These are phyloP conservation scores for Endoconidiophora polonica DNA, from an alignment of 2,329 filamentous ascomycete species.

Conservation along the genomic window DNA sequence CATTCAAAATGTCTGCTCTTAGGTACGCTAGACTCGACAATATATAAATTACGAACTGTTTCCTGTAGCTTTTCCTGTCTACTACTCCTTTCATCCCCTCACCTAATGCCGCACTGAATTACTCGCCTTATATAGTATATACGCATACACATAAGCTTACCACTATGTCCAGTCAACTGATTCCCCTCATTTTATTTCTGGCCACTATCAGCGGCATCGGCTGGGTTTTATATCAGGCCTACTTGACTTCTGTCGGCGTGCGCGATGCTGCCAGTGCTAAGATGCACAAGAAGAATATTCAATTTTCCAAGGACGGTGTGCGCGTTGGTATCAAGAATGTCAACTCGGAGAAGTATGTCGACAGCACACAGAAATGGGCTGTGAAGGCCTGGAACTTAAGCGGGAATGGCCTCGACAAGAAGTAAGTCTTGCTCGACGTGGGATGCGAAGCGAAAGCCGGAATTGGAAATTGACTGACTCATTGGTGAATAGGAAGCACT, in stretches of 20 bases:
- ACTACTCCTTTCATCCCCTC: not conserved
- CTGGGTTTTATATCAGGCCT: slow-evolving; percentile 58
- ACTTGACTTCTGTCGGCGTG: slow-evolving; percentile 49
- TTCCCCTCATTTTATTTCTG: slow-evolving; percentile 52
- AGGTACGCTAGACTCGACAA: too few species aligned
- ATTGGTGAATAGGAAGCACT: too few species aligned
- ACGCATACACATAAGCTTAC: not conserved
- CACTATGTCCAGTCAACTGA: slow-evolving; percentile 32
- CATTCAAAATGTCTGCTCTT: too few species aligned
- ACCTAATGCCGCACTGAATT: not conserved
- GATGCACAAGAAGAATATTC: slow-evolving; percentile 60
- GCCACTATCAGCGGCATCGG: slow-evolving; percentile 37
- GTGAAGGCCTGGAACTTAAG: slow-evolving; percentile 50
- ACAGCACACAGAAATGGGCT: slow-evolving; percentile 52
- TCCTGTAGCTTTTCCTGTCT: not conserved
- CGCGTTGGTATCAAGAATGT: slow-evolving; percentile 55
- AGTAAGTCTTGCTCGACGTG: slow-evolving; percentile 11
- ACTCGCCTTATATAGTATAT: not conserved
- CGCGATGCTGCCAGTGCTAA: slow-evolving; percentile 46
- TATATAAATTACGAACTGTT: not conserved
- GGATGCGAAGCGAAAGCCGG: too few species aligned
- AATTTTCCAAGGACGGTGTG: slow-evolving; percentile 59
- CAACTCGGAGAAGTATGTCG: slow-evolving; percentile 53
- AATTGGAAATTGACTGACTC: too few species aligned
- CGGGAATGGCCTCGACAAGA: slow-evolving; percentile 19